These are phyloP conservation scores for Pichia gijzeniarum DNA, from an alignment of 805 yeast genomes.

Conservation along the genomic window DNA sequence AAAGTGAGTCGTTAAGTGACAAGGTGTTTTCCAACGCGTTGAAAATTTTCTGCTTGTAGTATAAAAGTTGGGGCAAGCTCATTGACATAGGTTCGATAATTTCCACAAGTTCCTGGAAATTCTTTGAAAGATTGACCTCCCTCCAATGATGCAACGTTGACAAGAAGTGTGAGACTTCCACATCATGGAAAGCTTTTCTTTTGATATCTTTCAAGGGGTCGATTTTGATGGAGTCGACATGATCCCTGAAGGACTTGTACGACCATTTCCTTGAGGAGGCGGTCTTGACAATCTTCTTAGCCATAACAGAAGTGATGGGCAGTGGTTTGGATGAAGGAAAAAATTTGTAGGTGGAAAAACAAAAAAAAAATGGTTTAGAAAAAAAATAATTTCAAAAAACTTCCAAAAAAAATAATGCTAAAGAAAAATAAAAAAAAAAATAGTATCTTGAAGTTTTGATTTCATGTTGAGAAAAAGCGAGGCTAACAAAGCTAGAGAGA, in stretches of 20 bases:
- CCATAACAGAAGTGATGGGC: constrained; percentile 17
- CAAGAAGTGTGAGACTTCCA: constrained; percentile 70
- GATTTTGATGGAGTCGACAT: constrained; percentile 76
- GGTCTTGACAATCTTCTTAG: constrained; percentile 38
- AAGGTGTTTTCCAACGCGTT: constrained; percentile 35
- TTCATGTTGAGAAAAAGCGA: too few relatives aligned
- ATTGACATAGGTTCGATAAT: constrained; percentile 49
- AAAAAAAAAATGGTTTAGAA: background rate
- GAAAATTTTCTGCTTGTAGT: constrained; percentile 61
- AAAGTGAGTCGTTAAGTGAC: constrained; percentile 52
- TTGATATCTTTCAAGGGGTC: constrained; percentile 55
- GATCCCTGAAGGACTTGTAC: constrained; percentile 72
- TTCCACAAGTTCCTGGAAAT: constrained; percentile 57
- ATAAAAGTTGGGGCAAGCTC: constrained; percentile 74
- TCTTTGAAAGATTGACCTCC: constrained; percentile 73
- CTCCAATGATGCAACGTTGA: constrained; percentile 81
- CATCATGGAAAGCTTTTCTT: constrained; percentile 60
- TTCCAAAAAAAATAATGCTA: too few relatives aligned
- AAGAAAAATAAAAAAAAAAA: background rate
- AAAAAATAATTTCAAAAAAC: too few relatives aligned
- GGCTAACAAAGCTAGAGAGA: too few relatives aligned
- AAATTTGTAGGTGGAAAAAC: too few relatives aligned
- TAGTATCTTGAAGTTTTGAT: too few relatives aligned
- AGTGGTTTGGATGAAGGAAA: too few relatives aligned
- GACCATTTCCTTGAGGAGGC: constrained; percentile 53